Evolutionary conservation across 1,284 basidiomycete genomes (phyloP), one percentile per base, ranked within the genome.

Genomic region (Lentinula novae-zelandiae): DNA sequence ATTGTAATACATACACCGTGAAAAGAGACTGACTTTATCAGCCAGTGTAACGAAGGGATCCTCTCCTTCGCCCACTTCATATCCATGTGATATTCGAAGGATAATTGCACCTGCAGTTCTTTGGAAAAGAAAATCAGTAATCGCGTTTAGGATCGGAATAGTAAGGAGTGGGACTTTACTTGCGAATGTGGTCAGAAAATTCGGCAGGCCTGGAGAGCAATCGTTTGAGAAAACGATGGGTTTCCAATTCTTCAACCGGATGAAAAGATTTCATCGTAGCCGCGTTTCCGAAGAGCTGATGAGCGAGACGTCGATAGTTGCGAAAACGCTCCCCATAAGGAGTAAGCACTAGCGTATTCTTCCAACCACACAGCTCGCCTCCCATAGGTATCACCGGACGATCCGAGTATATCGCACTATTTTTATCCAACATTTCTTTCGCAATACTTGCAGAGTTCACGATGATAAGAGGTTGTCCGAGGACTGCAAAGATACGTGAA

Each of bases 301-400:
- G 76, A 60, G 80, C 72, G 34, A 76, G 69, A 57, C 73, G 73
- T 63, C 81, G 77, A 65, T 77, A 77, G 60, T 72, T 72, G 12
- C 78, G 75, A 65, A 79, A 72, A 12, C 68, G 70, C 50, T 75
- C 71, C 50, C 76, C 77, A 65, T 81, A 80, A 20, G 64, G 65
- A 15, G 46, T 12, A 5, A 69, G 55, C 1, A 62, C 57, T 2
- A 68, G 61, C 0, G 60, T 62, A 34, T 67, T 66, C 17, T 65
- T 62, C 63, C 67, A 69, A 0, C 68, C 68, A 10, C 64, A 57
- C 1, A 66, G 58, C 40, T 66, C 65, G 5, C 65, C 64, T 8
- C 63, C 65, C 64, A 69, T 64, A 3, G 60, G 65, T 38, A 65
- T 59, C 3, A 63, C 57, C 6, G 68, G 68, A 20, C 72, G 64